phyloP scores from a whole-genome alignment of 139 green algal genomes.

The Chlamydomonas eustigma region DNA sequence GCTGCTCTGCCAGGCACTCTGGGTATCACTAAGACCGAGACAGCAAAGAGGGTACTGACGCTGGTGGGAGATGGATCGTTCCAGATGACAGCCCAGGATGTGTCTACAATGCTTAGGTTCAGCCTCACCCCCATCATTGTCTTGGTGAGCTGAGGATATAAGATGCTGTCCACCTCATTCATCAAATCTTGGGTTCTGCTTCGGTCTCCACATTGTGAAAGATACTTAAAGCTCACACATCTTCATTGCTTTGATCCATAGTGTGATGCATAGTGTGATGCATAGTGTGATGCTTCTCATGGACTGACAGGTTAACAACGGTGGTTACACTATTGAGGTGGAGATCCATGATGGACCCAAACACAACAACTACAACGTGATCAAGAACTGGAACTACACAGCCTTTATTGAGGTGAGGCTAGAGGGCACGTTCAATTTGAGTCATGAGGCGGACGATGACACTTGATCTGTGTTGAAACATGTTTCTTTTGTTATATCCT shows the following conservation, averaged over 20 bases:
- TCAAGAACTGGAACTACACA: conserved; percentile 70
- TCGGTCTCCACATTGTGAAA: too few species aligned
- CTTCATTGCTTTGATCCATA: too few species aligned
- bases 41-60: conserved; percentile 60
- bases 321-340: conserved; percentile 68
- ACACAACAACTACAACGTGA: conserved; percentile 49
- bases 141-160: conserved; percentile 35
- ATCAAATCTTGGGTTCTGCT: not conserved
- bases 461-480: too few species aligned
- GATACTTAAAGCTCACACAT: too few species aligned
- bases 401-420: conserved; percentile 43
- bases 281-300: too few species aligned
- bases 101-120: conserved; percentile 74
- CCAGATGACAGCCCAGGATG: conserved; percentile 52
- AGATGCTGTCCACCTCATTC: not conserved
- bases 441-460: too few species aligned
- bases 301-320: conserved; percentile 81
- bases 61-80: conserved; percentile 80
- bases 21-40: not conserved
- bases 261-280: too few species aligned
- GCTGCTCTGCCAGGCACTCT: not conserved
- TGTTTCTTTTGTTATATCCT: too few species aligned
- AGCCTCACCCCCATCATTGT: conserved; percentile 70
- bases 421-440: too few species aligned
- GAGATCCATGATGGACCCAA: conserved; percentile 68